These are phyloP conservation scores for Takashimella tepidaria DNA, from an alignment of 1,284 basidiomycete species.

Conservation along the genomic window DNA sequence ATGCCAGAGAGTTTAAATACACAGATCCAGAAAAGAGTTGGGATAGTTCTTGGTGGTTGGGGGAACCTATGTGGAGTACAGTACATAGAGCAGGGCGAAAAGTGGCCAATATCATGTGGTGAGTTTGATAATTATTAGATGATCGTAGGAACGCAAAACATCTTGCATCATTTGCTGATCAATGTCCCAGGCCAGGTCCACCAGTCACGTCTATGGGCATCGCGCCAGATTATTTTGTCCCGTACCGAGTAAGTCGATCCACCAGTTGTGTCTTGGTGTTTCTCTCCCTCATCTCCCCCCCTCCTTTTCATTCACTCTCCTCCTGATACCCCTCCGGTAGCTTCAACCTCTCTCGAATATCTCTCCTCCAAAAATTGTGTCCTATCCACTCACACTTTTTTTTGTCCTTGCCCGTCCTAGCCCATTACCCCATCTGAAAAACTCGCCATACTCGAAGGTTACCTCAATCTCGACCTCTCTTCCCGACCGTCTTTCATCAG, in stretches of 20 bases:
- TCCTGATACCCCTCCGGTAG: background rate
- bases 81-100: constrained; percentile 65
- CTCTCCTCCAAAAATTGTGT: background rate
- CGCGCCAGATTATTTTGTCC: constrained; percentile 67
- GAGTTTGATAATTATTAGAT: constrained; percentile 40
- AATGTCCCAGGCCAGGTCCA: constrained; percentile 76
- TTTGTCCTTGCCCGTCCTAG: too few relatives aligned
- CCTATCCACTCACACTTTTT: background rate
- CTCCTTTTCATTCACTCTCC: too few relatives aligned
- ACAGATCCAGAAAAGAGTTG: constrained; percentile 59
- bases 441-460: background rate
- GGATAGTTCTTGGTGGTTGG: constrained; percentile 74
- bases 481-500: constrained; percentile 67
- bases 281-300: too few relatives aligned
- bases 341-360: too few relatives aligned
- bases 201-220: constrained; percentile 61
- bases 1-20: constrained; percentile 42
- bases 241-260: constrained; percentile 59
- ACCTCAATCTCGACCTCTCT: background rate
- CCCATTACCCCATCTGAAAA: constrained; percentile 10
- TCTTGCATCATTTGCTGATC: too few relatives aligned
- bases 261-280: too few relatives aligned
- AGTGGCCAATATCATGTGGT: constrained; percentile 88
- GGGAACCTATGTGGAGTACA: constrained; percentile 89
- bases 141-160: too few relatives aligned